Base-by-base conservation (phyloP, 1,284 basidiomycete genomes). In the Cutaneotrichosporon sp. region DNA sequence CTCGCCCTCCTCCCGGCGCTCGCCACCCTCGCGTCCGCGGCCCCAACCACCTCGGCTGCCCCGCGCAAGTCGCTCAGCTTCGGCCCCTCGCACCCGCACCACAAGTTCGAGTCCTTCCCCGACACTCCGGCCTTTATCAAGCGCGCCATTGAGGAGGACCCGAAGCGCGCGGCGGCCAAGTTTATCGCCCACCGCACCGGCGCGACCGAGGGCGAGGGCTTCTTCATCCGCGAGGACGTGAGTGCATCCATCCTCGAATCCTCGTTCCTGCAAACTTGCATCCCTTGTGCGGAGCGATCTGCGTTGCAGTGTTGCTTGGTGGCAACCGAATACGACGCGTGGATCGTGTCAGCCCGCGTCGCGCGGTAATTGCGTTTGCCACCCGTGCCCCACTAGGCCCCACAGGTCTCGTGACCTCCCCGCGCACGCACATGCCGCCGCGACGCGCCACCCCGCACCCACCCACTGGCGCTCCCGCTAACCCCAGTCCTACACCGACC, bases 401-500 rank as follows among this genome's bases (percentile, higher is more conserved):
- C 11, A 3, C 2, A 25, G 4, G 45, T 47, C 45, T 47, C 45
- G 45, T 47, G 45, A 47, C 45, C 45, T 27, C 14, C 47, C 18
- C 20, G 8, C 36, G 13, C 16, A 20, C 31, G 45, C 22, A 34
- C 46, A 27, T 22, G 3, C 24, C 18, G 34, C 25, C 53, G 31
- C 53, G n/a, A n/a, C 25, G 24, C 34, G 36, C 34, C 11, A 36
- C 22, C 25, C 16, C 24, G 18, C 51, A 27, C 6, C 46, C 24
- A 16, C 55, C 2, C 34, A 33, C 46, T 27, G 33, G 14, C 27
- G 18, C 51, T 38, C 16, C 5, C 24, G 73, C 81, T 81, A 71
- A 84, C 91, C 56, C 81, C 88, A 95, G 83, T 92, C 90, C 33
- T 95, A 95, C 79, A 92, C 90, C 53, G 92, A 95, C 79, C 80